phyloP scores from a whole-genome alignment of 441 rosid species.

The Erysimum cheiri region DNA sequence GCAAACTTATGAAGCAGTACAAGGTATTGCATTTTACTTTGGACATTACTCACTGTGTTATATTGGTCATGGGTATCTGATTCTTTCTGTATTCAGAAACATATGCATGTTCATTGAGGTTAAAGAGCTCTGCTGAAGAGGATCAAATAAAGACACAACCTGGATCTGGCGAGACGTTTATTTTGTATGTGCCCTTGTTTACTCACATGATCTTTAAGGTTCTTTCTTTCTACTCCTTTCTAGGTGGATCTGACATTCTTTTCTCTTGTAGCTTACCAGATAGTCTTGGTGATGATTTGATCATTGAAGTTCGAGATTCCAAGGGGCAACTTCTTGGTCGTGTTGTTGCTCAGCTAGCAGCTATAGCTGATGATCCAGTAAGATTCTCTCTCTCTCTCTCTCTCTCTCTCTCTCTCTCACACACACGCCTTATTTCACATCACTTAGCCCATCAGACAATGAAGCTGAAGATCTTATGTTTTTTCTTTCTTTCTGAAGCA shows the following conservation, averaged over 20 bases:
- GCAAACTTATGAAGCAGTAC: constrained; percentile 68
- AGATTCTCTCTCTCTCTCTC: constrained; percentile 28
- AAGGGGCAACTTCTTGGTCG: constrained; percentile 80
- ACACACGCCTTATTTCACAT: constrained; percentile 25
- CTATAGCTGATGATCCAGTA: constrained; percentile 83
- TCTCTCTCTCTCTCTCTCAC: constrained; percentile 11
- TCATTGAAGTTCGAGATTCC: constrained; percentile 82
- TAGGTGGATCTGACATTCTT: constrained; percentile 18
- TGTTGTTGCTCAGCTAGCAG: constrained; percentile 83
- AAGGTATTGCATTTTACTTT: constrained; percentile 55
- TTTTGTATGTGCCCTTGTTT: constrained; percentile 67
- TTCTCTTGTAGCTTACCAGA: constrained; percentile 77
- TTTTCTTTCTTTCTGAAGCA: constrained; percentile 42
- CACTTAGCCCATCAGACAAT: constrained; percentile 22
- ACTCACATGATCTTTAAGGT: constrained; percentile 12
- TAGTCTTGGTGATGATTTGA: constrained; percentile 82
- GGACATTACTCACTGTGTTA: constrained; percentile 25
- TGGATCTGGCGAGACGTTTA: constrained; percentile 80
- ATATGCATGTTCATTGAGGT: constrained; percentile 68
- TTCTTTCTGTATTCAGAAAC: constrained; percentile 61
- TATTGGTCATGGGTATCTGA: constrained; percentile 21
- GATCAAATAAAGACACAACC: constrained; percentile 78
- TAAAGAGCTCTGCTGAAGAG: constrained; percentile 84
- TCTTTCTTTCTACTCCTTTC: constrained; percentile 30
- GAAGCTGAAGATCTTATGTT: constrained; percentile 34